phyloP scores from a whole-genome alignment of 805 yeast genomes.

The Jamesozyma rosinii region DNA sequence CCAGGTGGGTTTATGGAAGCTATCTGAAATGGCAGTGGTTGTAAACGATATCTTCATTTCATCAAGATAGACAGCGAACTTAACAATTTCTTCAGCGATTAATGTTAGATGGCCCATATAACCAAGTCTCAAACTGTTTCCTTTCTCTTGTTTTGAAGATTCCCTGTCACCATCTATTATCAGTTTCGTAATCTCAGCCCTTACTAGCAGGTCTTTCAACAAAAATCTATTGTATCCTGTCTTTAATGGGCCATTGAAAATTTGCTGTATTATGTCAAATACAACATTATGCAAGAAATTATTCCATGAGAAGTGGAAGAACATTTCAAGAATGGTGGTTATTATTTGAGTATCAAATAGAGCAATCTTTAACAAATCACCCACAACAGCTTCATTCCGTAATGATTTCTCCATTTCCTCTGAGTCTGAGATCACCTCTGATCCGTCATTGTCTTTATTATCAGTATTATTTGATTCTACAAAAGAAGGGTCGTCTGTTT shows the following conservation, averaged over 20 bases:
- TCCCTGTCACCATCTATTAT: slow-evolving; percentile 57
- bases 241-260: slow-evolving; percentile 64
- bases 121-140: slow-evolving; percentile 65
- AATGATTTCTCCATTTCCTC: slow-evolving; percentile 32
- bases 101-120: slow-evolving; percentile 94
- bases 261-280: slow-evolving; percentile 74
- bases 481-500: not conserved
- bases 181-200: slow-evolving; percentile 48
- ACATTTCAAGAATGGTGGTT: slow-evolving; percentile 52
- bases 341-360: slow-evolving; percentile 56
- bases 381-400: slow-evolving; percentile 52
- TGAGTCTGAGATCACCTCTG: slow-evolving; percentile 15
- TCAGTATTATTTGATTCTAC: slow-evolving; percentile 3
- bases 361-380: slow-evolving; percentile 63
- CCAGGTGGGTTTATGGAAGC: slow-evolving; percentile 43
- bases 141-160: slow-evolving; percentile 52
- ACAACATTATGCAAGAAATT: slow-evolving; percentile 80
- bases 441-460: not conserved
- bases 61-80: slow-evolving; percentile 48
- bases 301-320: slow-evolving; percentile 71
- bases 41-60: slow-evolving; percentile 27
- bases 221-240: slow-evolving; percentile 63
- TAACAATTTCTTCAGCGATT: slow-evolving; percentile 92
- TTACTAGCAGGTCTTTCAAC: slow-evolving; percentile 52
- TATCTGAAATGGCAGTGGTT: slow-evolving; percentile 19